Base-by-base conservation (phyloP, 2,329 filamentous ascomycete genomes). In the Immersiporthe knoxdaviesiana region DNA sequence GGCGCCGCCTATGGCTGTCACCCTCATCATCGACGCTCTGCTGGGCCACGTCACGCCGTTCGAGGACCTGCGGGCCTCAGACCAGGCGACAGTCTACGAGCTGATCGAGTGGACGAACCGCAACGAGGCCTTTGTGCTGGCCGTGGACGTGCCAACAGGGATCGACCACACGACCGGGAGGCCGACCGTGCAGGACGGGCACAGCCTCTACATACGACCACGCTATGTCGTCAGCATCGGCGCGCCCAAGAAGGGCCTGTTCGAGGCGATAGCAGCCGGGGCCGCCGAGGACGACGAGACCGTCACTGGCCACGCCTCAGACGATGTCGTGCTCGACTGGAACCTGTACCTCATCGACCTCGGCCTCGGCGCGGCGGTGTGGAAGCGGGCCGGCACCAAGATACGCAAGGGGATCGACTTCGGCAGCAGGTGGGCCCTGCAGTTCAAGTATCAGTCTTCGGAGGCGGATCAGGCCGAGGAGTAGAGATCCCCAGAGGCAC, bases 41-140 rank as follows among this genome's bases (percentile, higher is more conserved):
- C 87, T 99, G 5, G 94, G 94, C 3, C 87, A 96, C 72, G 93
- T 96, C 59, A 89, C 94, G 68, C 91, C 92, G 2, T 97, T 97
- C 75, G 94, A 97, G 73, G 93, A 97, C 74, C 84, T 98, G 37
- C 88, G 93, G 47, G 91, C 90, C 2, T 91, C 91, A 21, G 92
- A 97, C 73, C 93, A 97, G 77, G 90, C 91, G 3, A 91, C 91
- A 0, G 92, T 93, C 0, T 94, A 97, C 76, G 92, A 97, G 76
- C 88, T 97, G 76, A 96, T 97, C 75, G 91, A 94, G 72, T 98
- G 94, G 94, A 91, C 93, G 2, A 98, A 97, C 77, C 91, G 94
- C 72, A 92, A 91, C 77, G 92, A 94, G 72, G 90, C 93, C 0
- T 90, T 91, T 69, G 91, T 96, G 3, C 82, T 99, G 27, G 92